phyloP scores from a whole-genome alignment of 2,329 filamentous ascomycete genomes.

The Aspergillus latus region DNA sequence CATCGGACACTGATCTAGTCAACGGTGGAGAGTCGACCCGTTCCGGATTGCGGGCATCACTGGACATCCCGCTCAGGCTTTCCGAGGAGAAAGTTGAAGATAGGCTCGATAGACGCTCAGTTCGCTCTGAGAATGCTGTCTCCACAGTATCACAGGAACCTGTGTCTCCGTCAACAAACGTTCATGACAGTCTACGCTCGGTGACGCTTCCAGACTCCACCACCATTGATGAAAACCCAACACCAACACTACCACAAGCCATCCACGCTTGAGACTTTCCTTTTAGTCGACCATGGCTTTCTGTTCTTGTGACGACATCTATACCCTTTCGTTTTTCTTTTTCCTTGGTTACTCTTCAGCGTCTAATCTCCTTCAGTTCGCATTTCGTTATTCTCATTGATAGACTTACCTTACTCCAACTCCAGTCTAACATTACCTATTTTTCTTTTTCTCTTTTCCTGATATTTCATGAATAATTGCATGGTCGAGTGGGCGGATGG shows the following conservation, averaged over 20 bases:
- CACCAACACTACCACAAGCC: constrained; percentile 25
- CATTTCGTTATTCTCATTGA: constrained; percentile 1
- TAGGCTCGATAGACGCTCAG: constrained; percentile 7
- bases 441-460: background rate
- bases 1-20: constrained; percentile 33
- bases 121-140: constrained; percentile 9
- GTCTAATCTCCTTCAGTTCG: background rate
- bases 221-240: constrained; percentile 16
- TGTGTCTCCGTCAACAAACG: constrained; percentile 1
- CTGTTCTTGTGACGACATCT: constrained; percentile 13
- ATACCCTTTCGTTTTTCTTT: constrained; percentile 13
- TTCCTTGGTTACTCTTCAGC: constrained; percentile 15
- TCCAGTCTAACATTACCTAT: background rate
- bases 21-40: constrained; percentile 29
- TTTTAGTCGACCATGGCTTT: constrained; percentile 7
- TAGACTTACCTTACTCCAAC: constrained; percentile 1
- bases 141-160: constrained; percentile 12
- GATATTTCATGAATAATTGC: background rate
- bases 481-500: constrained; percentile 8
- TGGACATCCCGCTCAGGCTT: constrained; percentile 22
- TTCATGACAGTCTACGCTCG: constrained; percentile 12
- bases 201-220: constrained; percentile 4
- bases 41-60: constrained; percentile 3
- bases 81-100: constrained; percentile 38
- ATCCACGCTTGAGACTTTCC: constrained; percentile 22